These are phyloP conservation scores for Phytophthora pseudosyringae DNA, from an alignment of 352 stramenopile genomes.

Conservation along the genomic window DNA sequence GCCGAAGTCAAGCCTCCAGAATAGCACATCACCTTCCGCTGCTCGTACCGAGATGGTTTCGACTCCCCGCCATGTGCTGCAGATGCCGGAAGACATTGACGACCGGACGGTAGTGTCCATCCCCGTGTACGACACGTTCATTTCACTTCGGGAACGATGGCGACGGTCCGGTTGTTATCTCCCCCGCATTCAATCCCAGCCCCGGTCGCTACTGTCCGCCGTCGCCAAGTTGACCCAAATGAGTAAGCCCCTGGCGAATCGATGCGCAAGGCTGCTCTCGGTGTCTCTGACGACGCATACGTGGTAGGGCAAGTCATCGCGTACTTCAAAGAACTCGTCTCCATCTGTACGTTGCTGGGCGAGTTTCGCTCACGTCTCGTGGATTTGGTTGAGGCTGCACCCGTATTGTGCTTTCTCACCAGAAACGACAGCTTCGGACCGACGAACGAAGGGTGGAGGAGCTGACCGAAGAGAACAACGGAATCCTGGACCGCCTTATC, in stretches of 20 bases:
- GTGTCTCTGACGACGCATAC: neutral
- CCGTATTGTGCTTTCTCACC: conserved; percentile 10
- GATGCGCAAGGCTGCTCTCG: conserved; percentile 4
- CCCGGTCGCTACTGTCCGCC: neutral
- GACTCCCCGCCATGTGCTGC: neutral
- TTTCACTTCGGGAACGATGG: neutral
- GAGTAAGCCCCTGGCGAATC: conserved; percentile 4
- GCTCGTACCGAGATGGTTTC: neutral
- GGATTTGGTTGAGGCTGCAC: conserved; percentile 1
- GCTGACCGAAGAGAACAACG: neutral
- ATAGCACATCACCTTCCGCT: no score
- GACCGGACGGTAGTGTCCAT: neutral
- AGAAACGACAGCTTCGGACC: neutral
- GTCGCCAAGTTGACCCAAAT: neutral
- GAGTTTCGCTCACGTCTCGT: neutral
- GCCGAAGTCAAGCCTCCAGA: no score
- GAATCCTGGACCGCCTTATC: conserved; percentile 7
- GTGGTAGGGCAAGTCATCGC: conserved; percentile 1
- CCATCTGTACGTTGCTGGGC: neutral
- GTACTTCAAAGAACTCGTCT: neutral
- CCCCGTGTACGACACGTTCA: neutral
- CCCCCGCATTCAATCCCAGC: conserved; percentile 1
- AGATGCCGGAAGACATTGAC: conserved; percentile 5
- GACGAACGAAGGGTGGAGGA: neutral
- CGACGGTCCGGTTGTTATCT: neutral